Percentiles rank a stretch among this genome's conserved stretches.
Evolutionary conservation across 768 basidiomycete species (phyloP).

Genomic region (Lactarius psammicola): DNA sequence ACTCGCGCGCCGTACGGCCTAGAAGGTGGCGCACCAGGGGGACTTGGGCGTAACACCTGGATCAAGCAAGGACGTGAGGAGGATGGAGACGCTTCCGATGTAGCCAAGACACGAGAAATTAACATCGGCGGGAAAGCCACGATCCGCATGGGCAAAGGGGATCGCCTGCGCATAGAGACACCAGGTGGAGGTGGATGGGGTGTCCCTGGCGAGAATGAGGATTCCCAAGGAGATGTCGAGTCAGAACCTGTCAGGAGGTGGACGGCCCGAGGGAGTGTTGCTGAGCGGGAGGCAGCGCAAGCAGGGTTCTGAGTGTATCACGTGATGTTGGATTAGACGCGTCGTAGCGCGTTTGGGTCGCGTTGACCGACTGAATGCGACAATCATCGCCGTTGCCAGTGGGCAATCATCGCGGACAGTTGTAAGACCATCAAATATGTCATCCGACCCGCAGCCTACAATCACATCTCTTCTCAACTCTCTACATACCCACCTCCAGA

Average conservation of each 20-base stretch:
- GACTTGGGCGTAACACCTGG: constrained; percentile 84
- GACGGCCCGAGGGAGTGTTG: constrained; percentile 72
- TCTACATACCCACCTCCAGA: constrained; percentile 71
- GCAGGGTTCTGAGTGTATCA: constrained; percentile 45
- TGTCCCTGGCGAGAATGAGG: constrained; percentile 15
- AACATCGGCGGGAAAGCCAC: constrained; percentile 91
- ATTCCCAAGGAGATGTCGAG: constrained; percentile 32
- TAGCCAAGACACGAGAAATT: constrained; percentile 62
- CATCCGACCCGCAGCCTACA: constrained; percentile 26
- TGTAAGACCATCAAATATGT: constrained; percentile 7
- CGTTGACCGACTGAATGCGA: neutral
- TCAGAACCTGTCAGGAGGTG: constrained; percentile 45
- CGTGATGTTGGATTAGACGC: constrained; percentile 25
- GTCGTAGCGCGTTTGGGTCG: constrained; percentile 7
- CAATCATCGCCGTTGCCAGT: neutral
- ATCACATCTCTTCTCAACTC: constrained; percentile 73
- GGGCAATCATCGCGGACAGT: neutral
- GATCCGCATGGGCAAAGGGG: constrained; percentile 85
- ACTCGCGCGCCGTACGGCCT: constrained; percentile 85
- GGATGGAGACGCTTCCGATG: constrained; percentile 53
- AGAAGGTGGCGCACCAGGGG: constrained; percentile 73
- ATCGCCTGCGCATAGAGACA: constrained; percentile 76
- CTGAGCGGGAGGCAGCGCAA: constrained; percentile 59
- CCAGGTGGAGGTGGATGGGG: constrained; percentile 94
- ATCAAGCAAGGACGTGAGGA: constrained; percentile 62